A percentile compares a stretch with the other conserved stretches of the same genome.
These are phyloP conservation scores for Creolimax fragrantissima DNA, from an alignment of 78 protist species.

Conservation along the genomic window DNA sequence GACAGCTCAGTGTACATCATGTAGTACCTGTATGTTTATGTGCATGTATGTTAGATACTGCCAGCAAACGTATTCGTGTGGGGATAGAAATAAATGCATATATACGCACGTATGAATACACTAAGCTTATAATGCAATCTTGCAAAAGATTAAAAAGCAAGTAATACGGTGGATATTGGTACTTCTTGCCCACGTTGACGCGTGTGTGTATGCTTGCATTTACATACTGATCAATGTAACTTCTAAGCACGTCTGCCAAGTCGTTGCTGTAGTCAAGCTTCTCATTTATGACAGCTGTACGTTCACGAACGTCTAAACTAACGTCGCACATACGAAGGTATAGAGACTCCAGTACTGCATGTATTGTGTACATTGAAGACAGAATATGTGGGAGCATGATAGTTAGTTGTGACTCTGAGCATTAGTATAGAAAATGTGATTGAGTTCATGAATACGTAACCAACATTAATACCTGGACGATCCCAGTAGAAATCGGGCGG, in stretches of 20 bases:
- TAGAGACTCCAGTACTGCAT: not conserved
- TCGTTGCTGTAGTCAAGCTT: not conserved
- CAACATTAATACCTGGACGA: not conserved
- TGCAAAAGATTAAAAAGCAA: too few species aligned
- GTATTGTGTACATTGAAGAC: too few species aligned
- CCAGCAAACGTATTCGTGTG: not conserved
- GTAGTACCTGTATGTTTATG: not conserved
- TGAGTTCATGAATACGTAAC: too few species aligned
- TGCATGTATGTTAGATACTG: not conserved
- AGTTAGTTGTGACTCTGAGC: too few species aligned
- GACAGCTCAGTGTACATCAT: not conserved
- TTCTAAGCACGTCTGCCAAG: not conserved
- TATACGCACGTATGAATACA: not conserved
- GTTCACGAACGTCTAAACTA: not conserved
- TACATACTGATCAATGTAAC: not conserved
- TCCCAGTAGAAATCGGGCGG: constrained; percentile 7
- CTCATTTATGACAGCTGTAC: not conserved
- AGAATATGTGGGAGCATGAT: too few species aligned
- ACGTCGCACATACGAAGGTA: not conserved
- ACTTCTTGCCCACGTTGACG: too few species aligned
- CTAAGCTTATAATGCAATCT: not conserved
- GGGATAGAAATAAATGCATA: not conserved
- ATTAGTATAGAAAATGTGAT: too few species aligned
- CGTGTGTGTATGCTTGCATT: not conserved
- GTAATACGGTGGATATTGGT: too few species aligned